phyloP scores from a whole-genome alignment of 177 flowering plant genomes.

The Telopea speciosissima region DNA sequence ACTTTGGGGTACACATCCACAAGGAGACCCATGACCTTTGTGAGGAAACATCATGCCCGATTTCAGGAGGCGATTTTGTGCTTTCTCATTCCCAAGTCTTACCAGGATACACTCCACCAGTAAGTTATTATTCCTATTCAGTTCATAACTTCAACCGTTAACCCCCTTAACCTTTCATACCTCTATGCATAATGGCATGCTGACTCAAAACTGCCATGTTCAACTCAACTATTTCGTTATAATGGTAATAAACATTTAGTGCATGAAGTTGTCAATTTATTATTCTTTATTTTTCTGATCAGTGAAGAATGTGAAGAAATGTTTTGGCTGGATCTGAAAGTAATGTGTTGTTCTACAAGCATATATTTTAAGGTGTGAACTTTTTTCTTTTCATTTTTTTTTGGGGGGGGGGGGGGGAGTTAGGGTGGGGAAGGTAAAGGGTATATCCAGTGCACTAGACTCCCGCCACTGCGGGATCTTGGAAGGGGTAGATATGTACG shows the following conservation, averaged over 20 bases:
- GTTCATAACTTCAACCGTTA: background rate
- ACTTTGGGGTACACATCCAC: slow-evolving; percentile 44
- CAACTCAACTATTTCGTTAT: background rate
- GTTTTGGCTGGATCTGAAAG: background rate
- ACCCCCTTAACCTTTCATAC: background rate
- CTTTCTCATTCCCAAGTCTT: slow-evolving; percentile 55
- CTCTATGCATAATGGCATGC: background rate
- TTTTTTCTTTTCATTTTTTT: no score
- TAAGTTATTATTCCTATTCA: slow-evolving; percentile 26
- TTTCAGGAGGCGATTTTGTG: slow-evolving; percentile 47
- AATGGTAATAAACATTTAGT: background rate
- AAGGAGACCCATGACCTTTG: slow-evolving; percentile 59
- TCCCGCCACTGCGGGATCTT: no score
- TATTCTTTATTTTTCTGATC: background rate
- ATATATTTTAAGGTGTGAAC: no score
- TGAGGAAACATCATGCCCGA: slow-evolving; percentile 58
- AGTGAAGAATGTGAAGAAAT: background rate
- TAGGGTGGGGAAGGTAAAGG: no score
- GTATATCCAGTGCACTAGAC: no score
- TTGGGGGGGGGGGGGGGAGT: no score
- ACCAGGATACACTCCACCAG: slow-evolving; percentile 71
- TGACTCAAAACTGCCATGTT: background rate
- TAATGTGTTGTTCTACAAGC: background rate
- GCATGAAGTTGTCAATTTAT: background rate
- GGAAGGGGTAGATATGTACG: no score